phyloP scores from a whole-genome alignment of 305 asterid species.

The Rubia balearica region DNA sequence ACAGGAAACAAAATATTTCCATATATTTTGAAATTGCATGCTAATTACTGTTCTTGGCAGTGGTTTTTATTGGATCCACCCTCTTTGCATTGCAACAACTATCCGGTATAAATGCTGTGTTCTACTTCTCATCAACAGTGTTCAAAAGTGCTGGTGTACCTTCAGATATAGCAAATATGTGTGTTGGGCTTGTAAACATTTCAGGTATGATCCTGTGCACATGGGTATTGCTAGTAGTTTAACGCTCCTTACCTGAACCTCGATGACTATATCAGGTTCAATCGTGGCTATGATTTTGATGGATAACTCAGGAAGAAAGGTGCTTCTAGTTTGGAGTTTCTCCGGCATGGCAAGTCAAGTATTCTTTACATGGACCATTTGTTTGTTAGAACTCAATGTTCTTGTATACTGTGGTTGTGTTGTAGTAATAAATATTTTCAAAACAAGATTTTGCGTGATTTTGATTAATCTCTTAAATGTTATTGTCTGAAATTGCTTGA shows the following conservation, averaged over 20 bases:
- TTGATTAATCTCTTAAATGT: neutral
- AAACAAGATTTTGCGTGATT: neutral
- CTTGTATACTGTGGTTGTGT: neutral
- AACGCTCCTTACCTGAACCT: constrained; percentile 12
- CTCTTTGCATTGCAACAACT: constrained; percentile 86
- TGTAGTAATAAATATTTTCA: neutral
- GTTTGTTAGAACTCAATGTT: constrained; percentile 9
- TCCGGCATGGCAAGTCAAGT: constrained; percentile 78
- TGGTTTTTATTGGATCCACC: constrained; percentile 69
- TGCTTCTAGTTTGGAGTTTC: constrained; percentile 82
- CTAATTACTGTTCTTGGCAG: constrained; percentile 39
- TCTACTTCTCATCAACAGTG: constrained; percentile 88
- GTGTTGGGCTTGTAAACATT: constrained; percentile 65
- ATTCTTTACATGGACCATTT: constrained; percentile 19
- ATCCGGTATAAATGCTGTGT: constrained; percentile 92
- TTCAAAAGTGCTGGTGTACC: constrained; percentile 83
- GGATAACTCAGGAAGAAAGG: constrained; percentile 90
- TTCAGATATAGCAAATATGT: constrained; percentile 69
- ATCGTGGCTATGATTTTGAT: constrained; percentile 75
- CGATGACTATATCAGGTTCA: constrained; percentile 48
- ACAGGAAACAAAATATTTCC: neutral
- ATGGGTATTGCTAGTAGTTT: constrained; percentile 9
- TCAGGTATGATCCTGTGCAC: constrained; percentile 41
- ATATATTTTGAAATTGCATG: constrained; percentile 5
- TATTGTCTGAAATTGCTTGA: constrained; percentile 20